Percentiles rank a stretch among this genome's conserved stretches.
These are phyloP conservation scores for Tremella fuciformis DNA, from an alignment of 768 basidiomycete genomes.

Conservation along the genomic window DNA sequence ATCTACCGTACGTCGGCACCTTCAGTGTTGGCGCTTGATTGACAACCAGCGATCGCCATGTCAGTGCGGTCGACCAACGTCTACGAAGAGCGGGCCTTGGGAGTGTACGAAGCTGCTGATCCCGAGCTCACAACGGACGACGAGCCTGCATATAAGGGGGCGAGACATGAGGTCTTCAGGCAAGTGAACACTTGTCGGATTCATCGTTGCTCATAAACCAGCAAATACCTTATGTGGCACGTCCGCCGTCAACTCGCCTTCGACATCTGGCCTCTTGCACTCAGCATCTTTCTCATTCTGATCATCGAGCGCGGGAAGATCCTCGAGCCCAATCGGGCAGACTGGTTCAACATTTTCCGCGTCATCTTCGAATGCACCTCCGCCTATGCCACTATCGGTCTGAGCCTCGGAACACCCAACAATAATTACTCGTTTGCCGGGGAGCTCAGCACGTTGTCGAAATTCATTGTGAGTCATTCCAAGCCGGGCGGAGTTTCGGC, in stretches of 20 bases:
- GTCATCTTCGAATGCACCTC: conserved; percentile 47
- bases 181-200: conserved; percentile 10
- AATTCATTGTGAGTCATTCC: conserved; percentile 41
- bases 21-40: not conserved
- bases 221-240: conserved; percentile 45
- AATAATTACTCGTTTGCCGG: conserved; percentile 43
- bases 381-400: conserved; percentile 43
- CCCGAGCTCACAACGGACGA: conserved; percentile 16
- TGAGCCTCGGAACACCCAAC: conserved; percentile 42
- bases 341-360: conserved; percentile 41
- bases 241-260: conserved; percentile 43
- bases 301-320: conserved; percentile 41
- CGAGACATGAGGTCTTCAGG: conserved; percentile 35
- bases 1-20: conserved; percentile 35
- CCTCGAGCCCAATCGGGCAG: conserved; percentile 25
- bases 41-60: conserved; percentile 34
- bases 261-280: conserved; percentile 46
- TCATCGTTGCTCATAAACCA: not conserved
- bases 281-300: conserved; percentile 40
- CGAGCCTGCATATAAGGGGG: conserved; percentile 33
- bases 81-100: conserved; percentile 47
- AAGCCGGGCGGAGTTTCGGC: not conserved
- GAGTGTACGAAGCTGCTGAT: conserved; percentile 28
- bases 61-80: conserved; percentile 48
- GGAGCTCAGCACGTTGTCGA: conserved; percentile 35